These are phyloP conservation scores for Chloris gayana DNA, from an alignment of 176 grass and related monocot genomes.

Conservation along the genomic window DNA sequence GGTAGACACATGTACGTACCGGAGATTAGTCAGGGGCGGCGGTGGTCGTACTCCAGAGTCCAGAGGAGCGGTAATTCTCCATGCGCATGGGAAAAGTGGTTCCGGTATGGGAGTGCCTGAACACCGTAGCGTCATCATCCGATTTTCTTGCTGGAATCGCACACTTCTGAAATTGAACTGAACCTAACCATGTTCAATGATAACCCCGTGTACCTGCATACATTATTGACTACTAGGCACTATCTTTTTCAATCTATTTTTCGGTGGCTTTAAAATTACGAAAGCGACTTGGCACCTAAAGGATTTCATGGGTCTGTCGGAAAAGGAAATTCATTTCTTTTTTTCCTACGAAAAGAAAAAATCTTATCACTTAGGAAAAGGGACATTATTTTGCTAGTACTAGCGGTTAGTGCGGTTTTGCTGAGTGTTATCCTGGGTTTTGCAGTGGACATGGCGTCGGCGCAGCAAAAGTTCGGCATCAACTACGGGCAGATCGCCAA, in stretches of 20 bases:
- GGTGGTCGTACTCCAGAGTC: no score
- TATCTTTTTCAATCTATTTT: constrained; percentile 22
- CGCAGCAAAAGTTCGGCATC: constrained; percentile 68
- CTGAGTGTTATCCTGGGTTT: neutral
- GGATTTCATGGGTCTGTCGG: constrained; percentile 25
- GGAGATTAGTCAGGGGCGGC: no score
- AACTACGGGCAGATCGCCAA: constrained; percentile 89
- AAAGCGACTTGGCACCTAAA: constrained; percentile 52
- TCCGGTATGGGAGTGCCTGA: neutral
- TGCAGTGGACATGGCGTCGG: constrained; percentile 38
- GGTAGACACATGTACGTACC: no score
- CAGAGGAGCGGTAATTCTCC: no score
- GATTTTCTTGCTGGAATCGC: constrained; percentile 21
- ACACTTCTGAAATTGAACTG: neutral
- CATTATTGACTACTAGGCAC: constrained; percentile 7
- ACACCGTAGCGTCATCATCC: neutral
- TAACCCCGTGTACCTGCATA: constrained; percentile 12
- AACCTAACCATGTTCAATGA: constrained; percentile 22
- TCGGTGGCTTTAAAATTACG: neutral
- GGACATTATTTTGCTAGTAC: neutral
- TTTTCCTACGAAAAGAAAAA: neutral
- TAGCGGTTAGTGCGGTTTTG: neutral
- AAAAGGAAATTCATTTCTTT: constrained; percentile 27
- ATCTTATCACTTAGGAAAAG: neutral
- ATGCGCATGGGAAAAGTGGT: neutral